These are phyloP conservation scores for Entomortierella chlamydospora DNA, from an alignment of 192 early-diverging fungal genomes.

Conservation along the genomic window DNA sequence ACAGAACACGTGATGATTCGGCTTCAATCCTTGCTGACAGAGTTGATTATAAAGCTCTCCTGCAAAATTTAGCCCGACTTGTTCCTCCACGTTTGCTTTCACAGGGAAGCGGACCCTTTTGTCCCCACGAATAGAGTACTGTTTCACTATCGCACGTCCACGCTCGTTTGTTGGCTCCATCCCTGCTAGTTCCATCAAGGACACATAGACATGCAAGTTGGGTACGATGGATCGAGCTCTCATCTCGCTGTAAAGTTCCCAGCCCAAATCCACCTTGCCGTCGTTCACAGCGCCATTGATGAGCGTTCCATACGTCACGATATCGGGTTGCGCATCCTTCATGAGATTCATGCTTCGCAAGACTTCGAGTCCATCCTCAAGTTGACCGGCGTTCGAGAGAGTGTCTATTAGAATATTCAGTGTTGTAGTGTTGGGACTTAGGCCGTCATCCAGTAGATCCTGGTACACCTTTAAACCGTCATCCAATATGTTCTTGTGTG, in stretches of 20 bases:
- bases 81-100: slow-evolving; percentile 17
- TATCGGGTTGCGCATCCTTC: slow-evolving; percentile 8
- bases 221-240: slow-evolving; percentile 11
- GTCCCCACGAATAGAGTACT: slow-evolving; percentile 3
- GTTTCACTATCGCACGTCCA: slow-evolving; percentile 18
- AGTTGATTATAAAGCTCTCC: slow-evolving; percentile 29
- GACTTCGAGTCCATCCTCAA: slow-evolving; percentile 22
- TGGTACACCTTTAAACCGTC: slow-evolving; percentile 3
- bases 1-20: slow-evolving; percentile 38
- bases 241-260: slow-evolving; percentile 42
- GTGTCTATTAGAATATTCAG: slow-evolving; percentile 31
- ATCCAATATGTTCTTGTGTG: slow-evolving; percentile 1
- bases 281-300: slow-evolving; percentile 24
- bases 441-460: background rate
- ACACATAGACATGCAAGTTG: slow-evolving; percentile 20
- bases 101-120: slow-evolving; percentile 17
- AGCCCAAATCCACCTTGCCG: slow-evolving; percentile 22
- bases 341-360: slow-evolving; percentile 30
- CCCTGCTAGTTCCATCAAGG: slow-evolving; percentile 22
- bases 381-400: background rate
- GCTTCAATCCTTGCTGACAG: slow-evolving; percentile 28
- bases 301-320: slow-evolving; percentile 26
- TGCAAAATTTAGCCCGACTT: slow-evolving; percentile 35
- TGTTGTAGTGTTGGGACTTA: slow-evolving; percentile 28
- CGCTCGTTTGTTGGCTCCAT: slow-evolving; percentile 25